Conservation (phyloP, 2,329 filamentous ascomycete species). For the Lecanicillium sp. region DNA sequence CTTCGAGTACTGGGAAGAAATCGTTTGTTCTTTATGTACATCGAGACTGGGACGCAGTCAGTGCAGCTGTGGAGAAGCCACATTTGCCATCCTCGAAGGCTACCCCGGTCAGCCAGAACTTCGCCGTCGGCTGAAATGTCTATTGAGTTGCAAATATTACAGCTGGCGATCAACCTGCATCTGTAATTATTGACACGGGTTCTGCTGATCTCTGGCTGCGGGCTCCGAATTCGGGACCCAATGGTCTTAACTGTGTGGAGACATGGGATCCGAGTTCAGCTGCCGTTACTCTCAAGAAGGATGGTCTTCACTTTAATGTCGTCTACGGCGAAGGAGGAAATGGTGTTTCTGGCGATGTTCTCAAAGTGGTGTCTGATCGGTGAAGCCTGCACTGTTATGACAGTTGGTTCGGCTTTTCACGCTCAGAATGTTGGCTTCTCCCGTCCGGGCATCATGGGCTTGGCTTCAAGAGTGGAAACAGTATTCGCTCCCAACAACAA, state of each 20-base stretch:
- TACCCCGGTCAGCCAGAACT: no score
- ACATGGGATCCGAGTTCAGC: background rate
- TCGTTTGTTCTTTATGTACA: no score
- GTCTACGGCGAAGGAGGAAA: background rate
- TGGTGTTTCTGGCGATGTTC: background rate
- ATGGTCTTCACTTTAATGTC: no score
- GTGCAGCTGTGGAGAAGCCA: no score
- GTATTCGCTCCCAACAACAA: background rate
- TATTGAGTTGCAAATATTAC: background rate
- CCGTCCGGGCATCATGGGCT: background rate
- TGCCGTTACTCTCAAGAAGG: no score
- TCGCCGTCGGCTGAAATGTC: background rate
- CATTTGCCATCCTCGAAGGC: no score
- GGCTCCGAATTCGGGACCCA: background rate
- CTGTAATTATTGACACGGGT: background rate
- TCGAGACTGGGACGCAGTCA: no score
- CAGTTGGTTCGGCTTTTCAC: background rate
- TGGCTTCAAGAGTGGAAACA: background rate
- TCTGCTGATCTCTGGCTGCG: background rate
- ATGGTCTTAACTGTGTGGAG: background rate
- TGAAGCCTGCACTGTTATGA: background rate
- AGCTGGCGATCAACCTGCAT: background rate
- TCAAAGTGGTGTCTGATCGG: no score
- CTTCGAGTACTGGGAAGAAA: no score
- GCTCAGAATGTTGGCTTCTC: background rate